phyloP scores from a whole-genome alignment of 2,329 filamentous ascomycete genomes.

The Fusarium sp. region DNA sequence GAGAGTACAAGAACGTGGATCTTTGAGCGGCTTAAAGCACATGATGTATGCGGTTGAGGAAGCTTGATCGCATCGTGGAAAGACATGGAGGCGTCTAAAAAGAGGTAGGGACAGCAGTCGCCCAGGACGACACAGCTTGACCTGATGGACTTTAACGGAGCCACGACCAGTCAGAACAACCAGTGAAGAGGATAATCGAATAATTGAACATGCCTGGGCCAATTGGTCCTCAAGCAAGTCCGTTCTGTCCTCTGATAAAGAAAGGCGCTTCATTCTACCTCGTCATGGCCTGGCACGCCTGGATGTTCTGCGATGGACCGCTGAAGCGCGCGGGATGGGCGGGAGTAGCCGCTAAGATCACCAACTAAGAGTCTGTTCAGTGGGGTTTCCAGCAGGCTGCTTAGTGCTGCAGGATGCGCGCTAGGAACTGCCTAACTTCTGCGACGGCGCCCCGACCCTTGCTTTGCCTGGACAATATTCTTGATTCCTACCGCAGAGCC shows the following conservation, averaged over 20 bases:
- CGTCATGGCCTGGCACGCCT: neutral
- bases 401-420: neutral
- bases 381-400: neutral
- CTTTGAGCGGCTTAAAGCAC: neutral
- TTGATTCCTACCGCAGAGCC: neutral
- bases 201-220: too few species aligned
- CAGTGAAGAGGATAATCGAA: accelerated
- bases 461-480: neutral
- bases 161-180: accelerated
- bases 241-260: neutral
- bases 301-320: too few species aligned
- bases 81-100: neutral
- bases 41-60: too few species aligned
- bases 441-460: neutral
- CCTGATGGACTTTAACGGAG: neutral
- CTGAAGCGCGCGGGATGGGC: neutral
- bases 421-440: neutral
- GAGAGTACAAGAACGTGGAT: neutral
- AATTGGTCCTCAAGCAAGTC: neutral
- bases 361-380: neutral
- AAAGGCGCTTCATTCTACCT: neutral
- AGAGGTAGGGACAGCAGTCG: neutral
- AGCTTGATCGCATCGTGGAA: neutral
- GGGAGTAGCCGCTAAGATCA: neutral
- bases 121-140: neutral